phyloP scores from a whole-genome alignment of 2,329 filamentous ascomycete species.

The Beauveria caledonica region DNA sequence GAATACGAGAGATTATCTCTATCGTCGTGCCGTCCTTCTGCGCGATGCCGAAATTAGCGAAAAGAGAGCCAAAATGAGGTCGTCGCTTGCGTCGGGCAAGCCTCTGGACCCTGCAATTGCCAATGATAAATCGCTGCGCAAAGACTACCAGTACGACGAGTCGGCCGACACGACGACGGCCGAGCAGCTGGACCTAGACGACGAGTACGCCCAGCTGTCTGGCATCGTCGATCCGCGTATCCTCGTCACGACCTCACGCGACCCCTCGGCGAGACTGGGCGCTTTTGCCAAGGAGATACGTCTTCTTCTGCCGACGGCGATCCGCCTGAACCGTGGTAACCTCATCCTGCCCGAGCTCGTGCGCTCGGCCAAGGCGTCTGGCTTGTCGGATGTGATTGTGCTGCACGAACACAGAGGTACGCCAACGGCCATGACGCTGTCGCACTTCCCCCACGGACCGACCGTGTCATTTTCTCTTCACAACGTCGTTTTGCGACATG shows the following conservation, averaged over 20 bases:
- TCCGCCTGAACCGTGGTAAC: slow-evolving; percentile 86
- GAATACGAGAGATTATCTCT: slow-evolving; percentile 55
- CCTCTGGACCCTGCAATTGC: slow-evolving; percentile 74
- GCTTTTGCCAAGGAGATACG: slow-evolving; percentile 91
- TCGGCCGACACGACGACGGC: slow-evolving; percentile 60
- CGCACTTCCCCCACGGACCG: slow-evolving; percentile 81
- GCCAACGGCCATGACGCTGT: slow-evolving; percentile 80
- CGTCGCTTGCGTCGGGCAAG: slow-evolving; percentile 81
- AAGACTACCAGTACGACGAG: slow-evolving; percentile 92
- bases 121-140: slow-evolving; percentile 73
- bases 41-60: slow-evolving; percentile 89
- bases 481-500: slow-evolving; percentile 86
- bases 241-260: slow-evolving; percentile 82
- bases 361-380: slow-evolving; percentile 68
- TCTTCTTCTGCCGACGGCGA: slow-evolving; percentile 72
- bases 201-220: slow-evolving; percentile 86
- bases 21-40: slow-evolving; percentile 77
- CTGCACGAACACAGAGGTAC: slow-evolving; percentile 90
- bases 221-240: slow-evolving; percentile 84
- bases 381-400: slow-evolving; percentile 76
- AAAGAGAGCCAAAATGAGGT: slow-evolving; percentile 79
- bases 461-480: slow-evolving; percentile 75
- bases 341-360: slow-evolving; percentile 81
- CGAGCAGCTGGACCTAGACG: slow-evolving; percentile 68
- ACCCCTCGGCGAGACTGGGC: slow-evolving; percentile 75